Evolutionary conservation across 352 stramenopile species (phyloP).

Genomic region (Phytophthora sp.): DNA sequence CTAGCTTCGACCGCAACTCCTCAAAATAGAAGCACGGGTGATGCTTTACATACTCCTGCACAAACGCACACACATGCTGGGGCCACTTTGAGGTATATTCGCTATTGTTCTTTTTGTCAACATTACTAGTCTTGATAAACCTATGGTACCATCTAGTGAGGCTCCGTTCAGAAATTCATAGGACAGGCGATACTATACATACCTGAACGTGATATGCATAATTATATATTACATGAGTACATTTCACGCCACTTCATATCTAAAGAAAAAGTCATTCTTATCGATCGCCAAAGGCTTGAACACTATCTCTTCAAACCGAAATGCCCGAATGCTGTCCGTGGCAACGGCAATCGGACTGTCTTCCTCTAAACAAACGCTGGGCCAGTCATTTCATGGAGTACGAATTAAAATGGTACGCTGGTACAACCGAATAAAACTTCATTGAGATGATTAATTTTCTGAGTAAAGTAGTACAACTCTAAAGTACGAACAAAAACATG

Average conservation of each 20-base stretch:
- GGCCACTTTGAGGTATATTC: conserved; percentile 9
- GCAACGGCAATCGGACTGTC: too few relatives aligned
- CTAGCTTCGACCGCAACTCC: conserved; percentile 1
- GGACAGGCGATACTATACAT: not conserved
- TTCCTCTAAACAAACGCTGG: not conserved
- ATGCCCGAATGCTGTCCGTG: not conserved
- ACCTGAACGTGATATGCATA: not conserved
- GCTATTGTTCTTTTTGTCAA: not conserved
- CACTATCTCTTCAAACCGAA: not conserved
- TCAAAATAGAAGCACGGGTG: too few relatives aligned
- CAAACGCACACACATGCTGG: conserved; percentile 11
- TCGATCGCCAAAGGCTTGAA: not conserved
- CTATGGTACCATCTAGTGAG: too few relatives aligned
- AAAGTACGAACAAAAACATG: too few relatives aligned
- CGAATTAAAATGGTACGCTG: not conserved
- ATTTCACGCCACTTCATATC: not conserved
- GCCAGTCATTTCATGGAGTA: not conserved
- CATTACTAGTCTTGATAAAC: conserved; percentile 12
- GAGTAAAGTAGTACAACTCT: too few relatives aligned
- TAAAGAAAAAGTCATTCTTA: not conserved
- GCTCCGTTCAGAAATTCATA: too few relatives aligned
- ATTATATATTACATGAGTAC: not conserved
- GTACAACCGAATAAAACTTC: not conserved
- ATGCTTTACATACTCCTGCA: conserved; percentile 9
- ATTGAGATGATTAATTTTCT: not conserved